Base-by-base conservation (phyloP, 2,329 filamentous ascomycete genomes). In the Fusarium udum region DNA sequence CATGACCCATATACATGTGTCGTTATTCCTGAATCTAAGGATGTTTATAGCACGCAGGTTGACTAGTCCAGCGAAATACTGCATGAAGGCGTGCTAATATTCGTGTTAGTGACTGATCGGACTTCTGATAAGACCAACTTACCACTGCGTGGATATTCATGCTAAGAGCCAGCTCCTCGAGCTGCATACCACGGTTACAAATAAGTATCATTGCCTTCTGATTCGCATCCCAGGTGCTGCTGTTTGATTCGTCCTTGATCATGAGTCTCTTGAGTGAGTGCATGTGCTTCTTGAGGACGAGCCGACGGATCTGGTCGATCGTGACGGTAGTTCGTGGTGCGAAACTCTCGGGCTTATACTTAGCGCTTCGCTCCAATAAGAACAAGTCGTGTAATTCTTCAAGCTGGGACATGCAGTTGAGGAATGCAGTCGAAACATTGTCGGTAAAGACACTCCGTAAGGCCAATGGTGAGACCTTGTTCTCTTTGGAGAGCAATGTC, bases 391-490 rank as follows among this genome's bases (percentile, higher is more conserved):
- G 83, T 4, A 92, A 77, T 63, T 84, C 83, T 10, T 87, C 79
- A 6, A 91, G 83, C 61, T 88, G 84, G 7, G 84, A 83, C 20
- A 90, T 83, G 64, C 87, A 87, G 3, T 84, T 84, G 58, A 92
- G 77, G 64, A 92, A 91, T 0, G 83, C 79, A 3, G 80, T 73
- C 1, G 88, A 88, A 26, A 91, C 90, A 70, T 92, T 87, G 76
- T 92, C 91, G 1, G 90, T 92, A 73, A 88, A 89, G 61, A 92
- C 87, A 69, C 86, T 88, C 55, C 85, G 83, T 46, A 92, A 79
- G 0, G 86, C 83, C 45, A 92, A 80, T 0, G 87, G 85, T 14
- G 83, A 80, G 2, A 82, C 75, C 57, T 84, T 84, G 77, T 91
- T 89, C 73, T 90, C 85, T 72, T 86, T 88, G 24, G 84, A 80